These are phyloP conservation scores for Mortierella antarctica DNA, from an alignment of 192 early-diverging fungal genomes.

Conservation along the genomic window DNA sequence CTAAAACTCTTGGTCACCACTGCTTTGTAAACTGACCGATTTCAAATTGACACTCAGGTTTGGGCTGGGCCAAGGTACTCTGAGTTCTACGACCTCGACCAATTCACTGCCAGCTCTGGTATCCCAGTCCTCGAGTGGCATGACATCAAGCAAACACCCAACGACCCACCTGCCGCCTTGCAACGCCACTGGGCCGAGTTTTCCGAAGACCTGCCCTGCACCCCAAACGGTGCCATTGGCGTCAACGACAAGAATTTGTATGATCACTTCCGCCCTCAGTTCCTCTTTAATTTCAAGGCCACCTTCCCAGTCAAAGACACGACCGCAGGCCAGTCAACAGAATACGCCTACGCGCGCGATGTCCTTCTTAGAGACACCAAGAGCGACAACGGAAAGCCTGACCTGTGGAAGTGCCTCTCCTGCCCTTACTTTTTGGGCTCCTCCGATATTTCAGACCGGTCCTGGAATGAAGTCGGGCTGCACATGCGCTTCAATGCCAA, in stretches of 20 bases:
- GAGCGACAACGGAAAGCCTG: not conserved
- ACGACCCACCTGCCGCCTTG: slow-evolving; percentile 2
- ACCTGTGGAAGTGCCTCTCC: slow-evolving; percentile 44
- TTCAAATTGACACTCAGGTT: not conserved
- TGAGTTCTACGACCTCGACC: slow-evolving; percentile 41
- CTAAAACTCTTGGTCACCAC: not conserved
- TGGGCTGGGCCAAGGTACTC: slow-evolving; percentile 41
- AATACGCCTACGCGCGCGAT: slow-evolving; percentile 21
- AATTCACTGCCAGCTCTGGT: slow-evolving; percentile 20
- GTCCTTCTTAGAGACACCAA: slow-evolving; percentile 28
- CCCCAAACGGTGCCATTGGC: slow-evolving; percentile 42
- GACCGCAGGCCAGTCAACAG: slow-evolving; percentile 10
- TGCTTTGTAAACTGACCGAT: not conserved
- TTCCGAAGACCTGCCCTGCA: slow-evolving; percentile 35
- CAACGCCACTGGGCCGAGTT: slow-evolving; percentile 22
- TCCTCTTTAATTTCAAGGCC: slow-evolving; percentile 40
- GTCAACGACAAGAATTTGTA: slow-evolving; percentile 33
- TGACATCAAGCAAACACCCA: slow-evolving; percentile 48
- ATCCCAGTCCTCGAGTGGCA: slow-evolving; percentile 46
- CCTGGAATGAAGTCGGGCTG: slow-evolving; percentile 38
- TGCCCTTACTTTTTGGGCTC: slow-evolving; percentile 40
- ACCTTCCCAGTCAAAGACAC: not conserved
- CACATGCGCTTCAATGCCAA: slow-evolving; percentile 30
- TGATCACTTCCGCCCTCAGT: slow-evolving; percentile 47
- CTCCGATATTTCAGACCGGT: slow-evolving; percentile 2